These are phyloP conservation scores for Nemania diffusa DNA, from an alignment of 2,329 filamentous ascomycete species.

Conservation along the genomic window DNA sequence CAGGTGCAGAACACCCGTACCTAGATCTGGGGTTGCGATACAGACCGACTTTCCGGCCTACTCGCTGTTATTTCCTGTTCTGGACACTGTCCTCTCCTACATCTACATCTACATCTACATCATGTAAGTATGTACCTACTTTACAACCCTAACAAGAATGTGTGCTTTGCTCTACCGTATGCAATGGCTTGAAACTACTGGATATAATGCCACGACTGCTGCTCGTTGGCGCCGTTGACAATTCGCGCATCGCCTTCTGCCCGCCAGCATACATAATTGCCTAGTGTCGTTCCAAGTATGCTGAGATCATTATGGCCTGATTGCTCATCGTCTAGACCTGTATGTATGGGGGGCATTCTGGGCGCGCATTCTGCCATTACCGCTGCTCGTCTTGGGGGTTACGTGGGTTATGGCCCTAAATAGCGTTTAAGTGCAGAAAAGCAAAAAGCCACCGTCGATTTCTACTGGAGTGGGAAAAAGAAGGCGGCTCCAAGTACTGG, in stretches of 20 bases:
- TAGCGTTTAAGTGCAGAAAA: slow-evolving; percentile 16
- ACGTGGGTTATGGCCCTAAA: slow-evolving; percentile 8
- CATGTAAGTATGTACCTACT: neutral
- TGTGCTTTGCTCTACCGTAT: neutral
- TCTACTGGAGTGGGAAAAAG: slow-evolving; percentile 20
- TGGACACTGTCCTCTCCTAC: neutral
- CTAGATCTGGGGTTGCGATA: neutral
- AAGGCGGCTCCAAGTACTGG: slow-evolving; percentile 26
- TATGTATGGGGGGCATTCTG: slow-evolving; percentile 1
- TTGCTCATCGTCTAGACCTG: slow-evolving; percentile 8
- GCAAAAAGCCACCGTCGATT: slow-evolving; percentile 18
- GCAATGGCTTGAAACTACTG: neutral
- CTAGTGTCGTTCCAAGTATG: neutral
- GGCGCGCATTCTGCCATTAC: slow-evolving; percentile 10
- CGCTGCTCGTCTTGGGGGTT: neutral
- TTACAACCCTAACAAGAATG: neutral
- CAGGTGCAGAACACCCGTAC: neutral
- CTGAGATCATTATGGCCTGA: slow-evolving; percentile 19
- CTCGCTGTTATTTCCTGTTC: slow-evolving; percentile 32
- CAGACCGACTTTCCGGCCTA: neutral
- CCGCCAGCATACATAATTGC: slow-evolving; percentile 1
- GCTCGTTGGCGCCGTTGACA: slow-evolving; percentile 1
- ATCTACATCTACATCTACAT: neutral
- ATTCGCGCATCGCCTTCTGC: slow-evolving; percentile 14
- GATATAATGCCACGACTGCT: neutral